Evolutionary conservation across 345 rosid species (phyloP).

Genomic region (Citrus trifoliata): DNA sequence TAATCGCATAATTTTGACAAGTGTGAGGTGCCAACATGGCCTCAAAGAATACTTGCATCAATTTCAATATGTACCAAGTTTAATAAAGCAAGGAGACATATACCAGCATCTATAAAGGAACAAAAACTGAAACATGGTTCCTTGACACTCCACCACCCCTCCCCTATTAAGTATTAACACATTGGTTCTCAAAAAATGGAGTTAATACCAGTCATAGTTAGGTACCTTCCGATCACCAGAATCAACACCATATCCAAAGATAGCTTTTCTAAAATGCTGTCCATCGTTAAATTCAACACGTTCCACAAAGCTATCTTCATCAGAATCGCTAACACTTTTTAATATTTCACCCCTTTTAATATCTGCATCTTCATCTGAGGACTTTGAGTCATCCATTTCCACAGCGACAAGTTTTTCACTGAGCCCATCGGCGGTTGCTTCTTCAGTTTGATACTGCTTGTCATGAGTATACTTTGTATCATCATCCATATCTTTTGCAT

Average conservation of each 20-base stretch:
- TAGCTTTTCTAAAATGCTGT: constrained; percentile 76
- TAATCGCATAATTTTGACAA: not conserved
- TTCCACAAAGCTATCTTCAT: constrained; percentile 37
- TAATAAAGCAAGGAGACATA: not conserved
- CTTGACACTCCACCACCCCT: not conserved
- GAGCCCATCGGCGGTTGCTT: constrained; percentile 23
- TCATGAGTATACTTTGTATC: constrained; percentile 20
- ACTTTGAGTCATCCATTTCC: constrained; percentile 39
- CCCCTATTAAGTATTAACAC: no score
- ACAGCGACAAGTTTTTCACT: constrained; percentile 32
- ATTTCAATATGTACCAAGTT: not conserved
- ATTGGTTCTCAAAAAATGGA: no score
- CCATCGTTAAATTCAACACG: constrained; percentile 61
- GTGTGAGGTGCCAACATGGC: not conserved
- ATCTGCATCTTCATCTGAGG: constrained; percentile 37
- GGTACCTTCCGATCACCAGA: constrained; percentile 38
- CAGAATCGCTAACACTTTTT: constrained; percentile 13
- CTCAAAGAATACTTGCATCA: not conserved
- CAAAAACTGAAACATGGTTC: not conserved
- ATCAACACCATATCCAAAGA: constrained; percentile 46
- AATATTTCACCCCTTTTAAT: constrained; percentile 11
- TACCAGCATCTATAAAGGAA: not conserved
- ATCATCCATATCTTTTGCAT: constrained; percentile 30
- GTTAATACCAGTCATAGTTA: not conserved
- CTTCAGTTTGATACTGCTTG: constrained; percentile 26